Evolutionary conservation across 371 early-diverging fungal species (phyloP).

Genomic region (Mucor plumbeus): DNA sequence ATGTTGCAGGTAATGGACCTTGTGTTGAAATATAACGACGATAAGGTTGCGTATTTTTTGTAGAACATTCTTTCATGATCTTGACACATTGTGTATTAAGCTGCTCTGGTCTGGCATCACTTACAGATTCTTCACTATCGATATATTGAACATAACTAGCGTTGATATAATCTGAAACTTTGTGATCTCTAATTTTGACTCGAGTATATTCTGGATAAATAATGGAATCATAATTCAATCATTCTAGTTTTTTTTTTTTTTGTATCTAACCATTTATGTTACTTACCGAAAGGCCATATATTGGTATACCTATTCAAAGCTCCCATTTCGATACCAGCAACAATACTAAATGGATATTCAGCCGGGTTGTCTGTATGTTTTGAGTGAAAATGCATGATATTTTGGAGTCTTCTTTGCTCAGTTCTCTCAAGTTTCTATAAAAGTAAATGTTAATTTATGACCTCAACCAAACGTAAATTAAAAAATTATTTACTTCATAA

Average conservation of each 20-base stretch:
- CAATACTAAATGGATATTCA: constrained; percentile 62
- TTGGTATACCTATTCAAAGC: constrained; percentile 78
- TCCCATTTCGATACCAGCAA: constrained; percentile 71
- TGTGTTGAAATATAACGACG: constrained; percentile 85
- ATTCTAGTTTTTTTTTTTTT: background rate
- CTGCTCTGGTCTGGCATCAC: constrained; percentile 70
- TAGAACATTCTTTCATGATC: constrained; percentile 28
- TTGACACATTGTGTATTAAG: constrained; percentile 28
- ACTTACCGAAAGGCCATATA: constrained; percentile 75
- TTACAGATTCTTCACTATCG: constrained; percentile 61
- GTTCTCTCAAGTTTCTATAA: constrained; percentile 59
- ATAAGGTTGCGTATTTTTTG: constrained; percentile 24
- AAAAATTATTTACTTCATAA: constrained; percentile 42
- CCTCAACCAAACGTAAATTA: background rate
- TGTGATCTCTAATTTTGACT: constrained; percentile 42
- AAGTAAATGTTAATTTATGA: constrained; percentile 1
- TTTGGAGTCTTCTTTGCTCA: constrained; percentile 67
- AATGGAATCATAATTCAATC: constrained; percentile 13
- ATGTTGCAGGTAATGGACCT: constrained; percentile 84
- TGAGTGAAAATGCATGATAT: constrained; percentile 64
- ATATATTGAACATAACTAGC: constrained; percentile 60
- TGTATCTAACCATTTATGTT: constrained; percentile 17
- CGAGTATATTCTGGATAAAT: constrained; percentile 58
- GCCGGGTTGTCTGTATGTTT: constrained; percentile 45
- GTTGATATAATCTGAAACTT: constrained; percentile 83